Base-by-base conservation (phyloP, 1,284 basidiomycete genomes). In the Leccinum griseonigrum region DNA sequence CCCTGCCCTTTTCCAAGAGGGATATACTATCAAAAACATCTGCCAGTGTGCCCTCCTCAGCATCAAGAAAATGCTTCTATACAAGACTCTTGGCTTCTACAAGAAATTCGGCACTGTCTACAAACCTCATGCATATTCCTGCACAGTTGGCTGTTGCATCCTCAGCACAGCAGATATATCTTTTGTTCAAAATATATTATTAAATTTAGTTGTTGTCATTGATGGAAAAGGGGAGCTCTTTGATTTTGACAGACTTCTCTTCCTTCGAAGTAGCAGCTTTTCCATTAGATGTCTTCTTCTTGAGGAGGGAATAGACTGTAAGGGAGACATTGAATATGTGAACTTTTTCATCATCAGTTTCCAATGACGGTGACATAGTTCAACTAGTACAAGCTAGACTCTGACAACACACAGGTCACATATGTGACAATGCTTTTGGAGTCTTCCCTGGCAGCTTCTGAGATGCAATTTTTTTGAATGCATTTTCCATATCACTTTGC, bases 21-120 rank as follows among this genome's bases (percentile, higher is more conserved):
- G 40, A 3, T 34, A 38, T 7, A 54, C 22, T 13, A 2, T 58
- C 2, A 54, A 50, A 16, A 10, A 26, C 16, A 61, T 61, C 10
- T n/a, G n/a, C n/a, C n/a, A n/a, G n/a, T 55, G 34, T 40, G 1
- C 4, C 6, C 10, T 59, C 4, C 40, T 54, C 2, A 18, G 10
- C n/a, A 18, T 62, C 54, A 56, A 60, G 53, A 61, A 63, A 6
- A 34, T 1, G 0, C 50, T 62, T 2, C 7, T 48, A 11, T 62
- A 62, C 32, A 56, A n/a, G 13, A 62, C 32, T 40, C 54, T 61
- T 18, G 13, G 13, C 4, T 3, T 54, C 10, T 59, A 55, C 36
- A 9, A 53, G 4, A 8, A 8, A 16, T 31, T 34, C 4, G 32
- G 32, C 10, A 34, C 32, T 4, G 4, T 34, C 32, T 34, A 1